Conservation (phyloP, 2,329 filamentous ascomycete genomes). For the Blastomyces silverae region DNA sequence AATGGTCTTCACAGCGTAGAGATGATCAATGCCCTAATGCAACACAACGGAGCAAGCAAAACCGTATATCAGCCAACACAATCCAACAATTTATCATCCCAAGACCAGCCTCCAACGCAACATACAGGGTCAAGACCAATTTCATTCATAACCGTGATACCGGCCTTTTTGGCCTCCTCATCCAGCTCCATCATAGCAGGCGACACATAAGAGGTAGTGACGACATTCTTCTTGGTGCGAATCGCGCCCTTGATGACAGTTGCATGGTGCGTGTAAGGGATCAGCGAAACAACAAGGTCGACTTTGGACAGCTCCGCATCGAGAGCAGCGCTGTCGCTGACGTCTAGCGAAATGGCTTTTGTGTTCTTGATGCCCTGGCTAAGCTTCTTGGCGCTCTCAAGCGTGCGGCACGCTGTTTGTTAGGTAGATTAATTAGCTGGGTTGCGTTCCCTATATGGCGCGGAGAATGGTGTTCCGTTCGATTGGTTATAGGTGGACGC, state of each 20-base stretch:
- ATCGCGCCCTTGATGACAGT: conserved; percentile 90
- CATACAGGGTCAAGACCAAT: conserved; percentile 57
- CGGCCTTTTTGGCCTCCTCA: conserved; percentile 72
- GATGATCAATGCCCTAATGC: conserved; percentile 39
- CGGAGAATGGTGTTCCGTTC: neutral
- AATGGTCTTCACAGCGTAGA: conserved; percentile 82
- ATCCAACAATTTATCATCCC: neutral
- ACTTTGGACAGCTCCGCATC: conserved; percentile 73
- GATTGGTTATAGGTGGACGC: neutral
- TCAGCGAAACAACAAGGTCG: conserved; percentile 72
- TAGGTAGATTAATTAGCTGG: neutral
- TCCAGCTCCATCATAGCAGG: conserved; percentile 89
- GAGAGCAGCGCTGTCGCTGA: conserved; percentile 66
- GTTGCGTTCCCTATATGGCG: neutral
- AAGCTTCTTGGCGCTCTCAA: conserved; percentile 69
- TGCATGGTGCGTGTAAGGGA: conserved; percentile 87
- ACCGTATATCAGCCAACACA: conserved; percentile 5
- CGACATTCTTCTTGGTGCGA: conserved; percentile 87
- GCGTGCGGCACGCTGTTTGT: conserved; percentile 66
- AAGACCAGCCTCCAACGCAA: conserved; percentile 1
- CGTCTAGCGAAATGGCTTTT: conserved; percentile 74
- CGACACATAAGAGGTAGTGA: conserved; percentile 90
- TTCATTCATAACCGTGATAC: conserved; percentile 97
- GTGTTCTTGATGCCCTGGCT: conserved; percentile 65
- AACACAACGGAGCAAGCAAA: neutral